These are phyloP conservation scores for Citrus medica DNA, from an alignment of 345 rosid genomes.

Conservation along the genomic window DNA sequence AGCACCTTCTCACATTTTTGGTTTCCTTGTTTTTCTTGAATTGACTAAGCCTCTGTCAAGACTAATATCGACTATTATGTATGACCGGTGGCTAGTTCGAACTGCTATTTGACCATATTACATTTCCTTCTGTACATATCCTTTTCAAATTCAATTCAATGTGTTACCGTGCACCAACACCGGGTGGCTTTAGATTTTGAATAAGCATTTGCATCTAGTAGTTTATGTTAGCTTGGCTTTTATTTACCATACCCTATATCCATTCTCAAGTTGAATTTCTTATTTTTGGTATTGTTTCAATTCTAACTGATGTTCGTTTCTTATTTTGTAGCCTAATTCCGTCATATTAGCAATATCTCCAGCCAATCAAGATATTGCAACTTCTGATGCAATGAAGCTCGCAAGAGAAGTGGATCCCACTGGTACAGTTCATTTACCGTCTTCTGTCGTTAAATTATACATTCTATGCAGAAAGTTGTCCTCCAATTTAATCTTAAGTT, in stretches of 20 bases:
- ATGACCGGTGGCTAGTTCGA: neutral
- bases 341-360: slow-evolving; percentile 94
- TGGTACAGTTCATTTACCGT: slow-evolving; percentile 39
- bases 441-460: neutral
- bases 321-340: slow-evolving; percentile 67
- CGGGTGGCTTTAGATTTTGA: neutral
- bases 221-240: neutral
- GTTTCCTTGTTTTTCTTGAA: neutral
- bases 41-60: neutral
- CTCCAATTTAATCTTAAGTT: neutral
- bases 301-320: slow-evolving; percentile 1
- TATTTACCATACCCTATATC: neutral
- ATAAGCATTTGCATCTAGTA: neutral
- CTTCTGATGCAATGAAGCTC: slow-evolving; percentile 94
- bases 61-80: neutral
- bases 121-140: neutral
- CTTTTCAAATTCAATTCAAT: neutral
- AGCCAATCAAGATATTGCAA: slow-evolving; percentile 96
- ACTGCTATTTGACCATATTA: neutral
- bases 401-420: slow-evolving; percentile 88
- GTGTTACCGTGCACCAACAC: neutral
- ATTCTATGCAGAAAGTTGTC: neutral
- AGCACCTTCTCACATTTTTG: neutral
- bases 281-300: neutral
- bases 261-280: neutral